A percentile compares a stretch with the other conserved stretches of the same genome.
Evolutionary conservation across 208 protist species (phyloP).

Genomic region (Balamuthia mandrillaris): DNA sequence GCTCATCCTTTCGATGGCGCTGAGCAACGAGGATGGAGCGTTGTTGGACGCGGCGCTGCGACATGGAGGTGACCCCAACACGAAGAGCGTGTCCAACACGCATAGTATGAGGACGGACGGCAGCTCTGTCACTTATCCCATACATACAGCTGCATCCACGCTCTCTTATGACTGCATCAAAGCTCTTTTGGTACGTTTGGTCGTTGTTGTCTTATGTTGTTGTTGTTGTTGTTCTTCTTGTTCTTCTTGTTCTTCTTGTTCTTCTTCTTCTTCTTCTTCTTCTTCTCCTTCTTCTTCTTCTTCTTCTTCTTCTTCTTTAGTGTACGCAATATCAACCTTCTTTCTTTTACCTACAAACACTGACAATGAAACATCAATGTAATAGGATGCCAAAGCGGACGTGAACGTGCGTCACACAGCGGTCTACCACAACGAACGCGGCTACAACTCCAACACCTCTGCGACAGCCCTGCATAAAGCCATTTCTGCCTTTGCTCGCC

Average conservation of each 20-base stretch:
- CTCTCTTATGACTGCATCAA: background rate
- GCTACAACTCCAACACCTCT: background rate
- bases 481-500: no score
- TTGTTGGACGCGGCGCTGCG: background rate
- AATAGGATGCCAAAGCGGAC: background rate
- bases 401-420: background rate
- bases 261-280: no score
- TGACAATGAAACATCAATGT: no score
- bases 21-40: background rate
- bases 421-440: background rate
- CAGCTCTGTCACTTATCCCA: background rate
- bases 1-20: background rate
- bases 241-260: no score
- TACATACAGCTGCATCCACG: background rate
- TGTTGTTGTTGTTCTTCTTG: no score
- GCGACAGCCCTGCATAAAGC: background rate
- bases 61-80: background rate
- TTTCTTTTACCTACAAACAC: no score
- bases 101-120: constrained; percentile 3
- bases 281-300: no score
- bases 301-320: no score
- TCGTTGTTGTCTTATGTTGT: no score
- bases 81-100: background rate
- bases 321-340: no score
- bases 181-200: background rate